phyloP scores from a whole-genome alignment of 2,329 filamentous ascomycete species.

The Thelonectria discophora region DNA sequence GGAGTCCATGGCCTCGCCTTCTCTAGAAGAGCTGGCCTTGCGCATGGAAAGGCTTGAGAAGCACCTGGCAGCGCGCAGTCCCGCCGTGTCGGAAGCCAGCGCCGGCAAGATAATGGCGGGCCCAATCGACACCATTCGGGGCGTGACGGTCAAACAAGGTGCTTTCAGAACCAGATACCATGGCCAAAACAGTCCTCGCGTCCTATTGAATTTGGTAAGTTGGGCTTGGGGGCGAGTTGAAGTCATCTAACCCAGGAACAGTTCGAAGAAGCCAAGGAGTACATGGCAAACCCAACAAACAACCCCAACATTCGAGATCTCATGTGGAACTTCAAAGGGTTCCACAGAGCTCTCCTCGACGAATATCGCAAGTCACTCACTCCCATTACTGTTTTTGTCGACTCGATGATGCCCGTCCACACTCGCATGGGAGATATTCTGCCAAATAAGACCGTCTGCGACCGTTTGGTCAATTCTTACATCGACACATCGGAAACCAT shows the following conservation, averaged over 20 bases:
- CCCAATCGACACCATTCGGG: constrained; percentile 57
- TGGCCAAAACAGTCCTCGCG: constrained; percentile 62
- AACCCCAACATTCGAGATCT: constrained; percentile 54
- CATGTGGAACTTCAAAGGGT: constrained; percentile 55
- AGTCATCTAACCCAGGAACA: constrained; percentile 37
- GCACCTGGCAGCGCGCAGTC: constrained; percentile 54
- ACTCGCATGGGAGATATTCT: constrained; percentile 67
- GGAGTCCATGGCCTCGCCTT: constrained; percentile 44
- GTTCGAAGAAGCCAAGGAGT: constrained; percentile 64
- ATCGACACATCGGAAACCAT: constrained; percentile 61
- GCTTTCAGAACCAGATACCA: constrained; percentile 60
- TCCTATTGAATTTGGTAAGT: constrained; percentile 63
- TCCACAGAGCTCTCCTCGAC: constrained; percentile 59
- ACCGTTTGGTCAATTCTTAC: constrained; percentile 60
- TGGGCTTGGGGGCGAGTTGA: not conserved
- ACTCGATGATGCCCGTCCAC: constrained; percentile 66
- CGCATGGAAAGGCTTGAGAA: constrained; percentile 65
- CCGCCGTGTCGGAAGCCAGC: constrained; percentile 50
- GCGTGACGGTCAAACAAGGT: constrained; percentile 59
- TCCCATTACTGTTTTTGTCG: constrained; percentile 65
- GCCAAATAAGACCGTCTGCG: constrained; percentile 60
- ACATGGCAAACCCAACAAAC: constrained; percentile 55
- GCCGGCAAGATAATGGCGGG: constrained; percentile 46
- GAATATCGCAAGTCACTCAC: constrained; percentile 57
- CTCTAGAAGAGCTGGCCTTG: constrained; percentile 58